These are phyloP conservation scores for Blastomyces emzantsi DNA, from an alignment of 2,329 filamentous ascomycete genomes.

Conservation along the genomic window DNA sequence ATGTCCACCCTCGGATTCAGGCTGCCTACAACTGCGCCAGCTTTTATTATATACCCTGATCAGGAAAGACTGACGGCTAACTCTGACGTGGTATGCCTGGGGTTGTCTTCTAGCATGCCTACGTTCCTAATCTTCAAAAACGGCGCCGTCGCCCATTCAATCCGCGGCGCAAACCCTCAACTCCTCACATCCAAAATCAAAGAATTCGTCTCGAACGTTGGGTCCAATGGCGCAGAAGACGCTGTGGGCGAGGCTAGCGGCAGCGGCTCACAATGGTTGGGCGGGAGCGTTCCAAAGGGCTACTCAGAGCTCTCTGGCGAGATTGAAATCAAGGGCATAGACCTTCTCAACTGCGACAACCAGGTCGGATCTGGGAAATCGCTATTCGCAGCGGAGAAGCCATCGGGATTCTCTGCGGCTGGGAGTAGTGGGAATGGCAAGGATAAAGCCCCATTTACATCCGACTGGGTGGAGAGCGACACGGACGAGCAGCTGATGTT, in stretches of 20 bases:
- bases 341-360: constrained; percentile 79
- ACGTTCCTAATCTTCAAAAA: constrained; percentile 87
- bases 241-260: constrained; percentile 34
- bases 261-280: constrained; percentile 53
- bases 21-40: background rate
- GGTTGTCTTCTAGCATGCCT: constrained; percentile 51
- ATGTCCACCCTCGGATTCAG: background rate
- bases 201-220: constrained; percentile 47
- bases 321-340: constrained; percentile 68
- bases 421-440: constrained; percentile 34
- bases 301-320: constrained; percentile 78
- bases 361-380: constrained; percentile 63
- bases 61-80: background rate
- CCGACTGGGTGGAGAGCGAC: constrained; percentile 92
- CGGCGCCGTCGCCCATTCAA: constrained; percentile 56
- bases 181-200: constrained; percentile 63
- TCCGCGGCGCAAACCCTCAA: constrained; percentile 63
- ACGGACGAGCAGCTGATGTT: constrained; percentile 95
- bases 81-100: background rate
- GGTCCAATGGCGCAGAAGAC: constrained; percentile 44
- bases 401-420: constrained; percentile 46
- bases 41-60: background rate
- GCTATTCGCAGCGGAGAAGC: constrained; percentile 62
- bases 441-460: constrained; percentile 44
- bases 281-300: constrained; percentile 64